A percentile compares a stretch with the other conserved stretches of the same genome.
Conservation (phyloP, 1,139 yeast genomes). For the Yarrowia galli region DNA sequence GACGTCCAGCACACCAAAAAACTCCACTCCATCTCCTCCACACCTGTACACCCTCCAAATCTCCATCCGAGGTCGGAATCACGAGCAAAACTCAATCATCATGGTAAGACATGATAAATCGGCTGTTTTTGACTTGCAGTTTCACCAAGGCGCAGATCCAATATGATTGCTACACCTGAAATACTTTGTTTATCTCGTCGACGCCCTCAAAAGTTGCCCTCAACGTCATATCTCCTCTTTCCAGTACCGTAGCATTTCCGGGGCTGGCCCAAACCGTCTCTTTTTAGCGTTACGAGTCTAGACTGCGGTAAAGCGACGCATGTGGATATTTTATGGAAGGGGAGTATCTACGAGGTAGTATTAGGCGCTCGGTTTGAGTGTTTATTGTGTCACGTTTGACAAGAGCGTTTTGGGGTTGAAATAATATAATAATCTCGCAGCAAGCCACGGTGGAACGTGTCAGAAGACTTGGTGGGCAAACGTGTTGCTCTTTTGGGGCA, state of each 20-base stretch:
- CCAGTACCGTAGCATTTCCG: not conserved
- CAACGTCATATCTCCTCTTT: not conserved
- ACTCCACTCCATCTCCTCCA: not conserved
- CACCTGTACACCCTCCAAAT: too few species aligned
- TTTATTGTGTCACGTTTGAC: not conserved
- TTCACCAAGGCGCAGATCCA: not conserved
- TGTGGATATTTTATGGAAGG: not conserved
- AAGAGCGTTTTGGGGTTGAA: not conserved
- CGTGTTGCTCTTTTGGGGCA: not conserved
- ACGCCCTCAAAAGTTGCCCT: too few species aligned
- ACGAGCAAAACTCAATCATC: not conserved
- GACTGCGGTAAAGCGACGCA: not conserved
- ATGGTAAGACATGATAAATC: not conserved
- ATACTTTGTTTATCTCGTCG: too few species aligned
- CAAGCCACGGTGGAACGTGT: constrained; percentile 30
- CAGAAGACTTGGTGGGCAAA: not conserved
- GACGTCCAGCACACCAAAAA: not conserved
- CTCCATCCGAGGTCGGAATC: not conserved
- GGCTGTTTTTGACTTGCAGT: not conserved
- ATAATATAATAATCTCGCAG: constrained; percentile 25
- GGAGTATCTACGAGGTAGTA: too few species aligned
- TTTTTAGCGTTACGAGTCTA: not conserved
- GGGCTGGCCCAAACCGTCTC: constrained; percentile 16
- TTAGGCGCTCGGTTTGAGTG: too few species aligned
- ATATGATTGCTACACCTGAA: not conserved